Base-by-base conservation (phyloP, 2,329 filamentous ascomycete species). In the Aureobasidium pullulans region DNA sequence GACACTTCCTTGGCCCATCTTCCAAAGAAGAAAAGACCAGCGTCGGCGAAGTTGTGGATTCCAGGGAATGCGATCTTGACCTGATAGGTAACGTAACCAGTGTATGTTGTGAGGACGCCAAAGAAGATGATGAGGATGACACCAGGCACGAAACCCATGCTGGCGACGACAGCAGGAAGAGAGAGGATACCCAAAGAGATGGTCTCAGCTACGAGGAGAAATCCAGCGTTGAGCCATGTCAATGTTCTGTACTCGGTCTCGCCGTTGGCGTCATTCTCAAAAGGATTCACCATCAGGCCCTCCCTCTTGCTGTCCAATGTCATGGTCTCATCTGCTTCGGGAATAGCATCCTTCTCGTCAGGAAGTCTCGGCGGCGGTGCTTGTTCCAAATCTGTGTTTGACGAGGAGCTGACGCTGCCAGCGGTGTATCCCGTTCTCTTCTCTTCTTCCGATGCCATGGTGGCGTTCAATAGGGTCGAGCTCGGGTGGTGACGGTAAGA, bases 21-120 rank as follows among this genome's bases (percentile, higher is more conserved):
- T 8, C 87, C 87, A 60, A 78, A 76, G 52, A 89, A 75, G 49
- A 89, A 75, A 46, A 79, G 75, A 2, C 84, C 86, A 13, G 84
- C 86, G 66, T 90, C 87, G 23, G 85, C 84, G 68, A 89, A 88
- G 66, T 83, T 84, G 43, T 81, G 79, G 52, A 88, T 78, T 13
- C 83, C 73, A 2, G 85, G 84, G 66, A 80, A 78, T 34, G 67
- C 69, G 58, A 76, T 69, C 65, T 82, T 83, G 72, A 85, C 83
- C 65, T 83, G 79, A 16, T 81, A 82, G 53, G 84, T 77, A 7
- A 84, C 75, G 65, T 79, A 84, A 47, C 83, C 82, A 1, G 82
- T 84, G 66, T 84, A 85, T n/a, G 78, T 81, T 2, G 83, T 76
- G 8, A 85, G 67, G 29, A 81, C 54, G 28, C 83, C 83, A 4